Evolutionary conservation across 1,139 yeast species (phyloP).

Genomic region (Sugiyamaella pinicola): DNA sequence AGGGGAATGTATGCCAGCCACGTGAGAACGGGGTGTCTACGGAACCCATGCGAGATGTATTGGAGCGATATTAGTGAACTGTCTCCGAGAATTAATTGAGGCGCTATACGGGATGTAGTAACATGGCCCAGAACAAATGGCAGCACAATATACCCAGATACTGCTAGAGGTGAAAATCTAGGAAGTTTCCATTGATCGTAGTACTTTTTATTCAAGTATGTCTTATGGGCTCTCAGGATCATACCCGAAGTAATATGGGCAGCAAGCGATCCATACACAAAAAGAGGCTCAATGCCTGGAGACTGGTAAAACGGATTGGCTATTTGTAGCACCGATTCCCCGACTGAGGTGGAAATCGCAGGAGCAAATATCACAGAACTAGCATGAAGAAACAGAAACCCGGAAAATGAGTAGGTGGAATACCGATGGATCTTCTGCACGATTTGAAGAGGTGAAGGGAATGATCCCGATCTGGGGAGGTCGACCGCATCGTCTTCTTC

Average conservation of each 20-base stretch:
- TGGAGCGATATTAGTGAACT: slow-evolving; percentile 58
- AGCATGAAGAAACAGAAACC: slow-evolving; percentile 62
- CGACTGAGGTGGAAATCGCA: slow-evolving; percentile 49
- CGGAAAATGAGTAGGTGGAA: slow-evolving; percentile 60
- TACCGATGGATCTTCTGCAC: slow-evolving; percentile 52
- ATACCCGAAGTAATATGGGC: slow-evolving; percentile 61
- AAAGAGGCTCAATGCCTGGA: slow-evolving; percentile 52
- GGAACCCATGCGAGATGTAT: slow-evolving; percentile 53
- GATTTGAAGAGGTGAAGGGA: slow-evolving; percentile 7
- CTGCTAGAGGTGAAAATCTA: slow-evolving; percentile 53
- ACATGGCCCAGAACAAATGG: slow-evolving; percentile 54
- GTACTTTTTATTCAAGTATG: slow-evolving; percentile 37
- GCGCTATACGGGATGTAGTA: slow-evolving; percentile 52
- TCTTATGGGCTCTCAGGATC: slow-evolving; percentile 48
- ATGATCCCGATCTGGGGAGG: background rate
- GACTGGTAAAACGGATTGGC: slow-evolving; percentile 64
- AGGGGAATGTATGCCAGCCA: slow-evolving; percentile 39
- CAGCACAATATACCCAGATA: slow-evolving; percentile 60
- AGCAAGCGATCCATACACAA: slow-evolving; percentile 52
- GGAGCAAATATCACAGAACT: slow-evolving; percentile 61
- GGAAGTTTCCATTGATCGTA: slow-evolving; percentile 35
- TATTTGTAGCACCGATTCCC: slow-evolving; percentile 61
- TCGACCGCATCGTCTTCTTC: background rate
- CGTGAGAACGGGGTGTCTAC: slow-evolving; percentile 29
- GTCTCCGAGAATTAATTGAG: slow-evolving; percentile 63